Evolutionary conservation across 768 basidiomycete genomes (phyloP).

Genomic region (Chalciporus piperatus): DNA sequence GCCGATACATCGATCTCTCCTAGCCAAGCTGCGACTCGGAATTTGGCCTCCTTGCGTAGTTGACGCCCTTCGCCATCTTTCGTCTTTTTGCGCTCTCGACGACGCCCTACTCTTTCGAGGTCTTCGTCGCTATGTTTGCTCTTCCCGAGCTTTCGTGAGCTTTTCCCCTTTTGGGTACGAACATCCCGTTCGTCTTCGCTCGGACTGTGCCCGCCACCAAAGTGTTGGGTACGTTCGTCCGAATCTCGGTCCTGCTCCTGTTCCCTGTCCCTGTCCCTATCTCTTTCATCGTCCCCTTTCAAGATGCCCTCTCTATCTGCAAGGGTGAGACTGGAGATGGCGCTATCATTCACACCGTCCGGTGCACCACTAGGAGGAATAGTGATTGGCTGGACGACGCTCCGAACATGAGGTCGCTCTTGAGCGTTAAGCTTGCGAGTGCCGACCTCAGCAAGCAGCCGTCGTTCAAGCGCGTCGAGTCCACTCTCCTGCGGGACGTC

Average conservation of each 20-base stretch:
- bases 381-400: constrained; percentile 37
- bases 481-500: constrained; percentile 45
- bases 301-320: constrained; percentile 28
- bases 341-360: constrained; percentile 40
- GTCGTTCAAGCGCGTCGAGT: constrained; percentile 69
- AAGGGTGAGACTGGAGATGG: constrained; percentile 47
- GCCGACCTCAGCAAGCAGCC: constrained; percentile 69
- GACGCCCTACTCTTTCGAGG: constrained; percentile 21
- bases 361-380: constrained; percentile 33
- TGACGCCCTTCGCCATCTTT: constrained; percentile 38
- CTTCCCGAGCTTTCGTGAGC: constrained; percentile 20
- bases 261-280: constrained; percentile 19
- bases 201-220: constrained; percentile 22
- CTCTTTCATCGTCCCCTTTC: constrained; percentile 14
- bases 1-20: constrained; percentile 59
- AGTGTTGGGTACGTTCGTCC: constrained; percentile 32
- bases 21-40: constrained; percentile 77
- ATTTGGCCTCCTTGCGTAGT: constrained; percentile 52
- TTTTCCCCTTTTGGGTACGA: constrained; percentile 29
- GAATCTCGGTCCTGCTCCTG: constrained; percentile 32
- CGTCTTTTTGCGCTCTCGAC: constrained; percentile 26
- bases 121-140: constrained; percentile 28
- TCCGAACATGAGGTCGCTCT: constrained; percentile 35
- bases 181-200: constrained; percentile 33
- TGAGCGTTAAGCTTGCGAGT: constrained; percentile 46